Base-by-base conservation (phyloP, 148 eudicot species). In the Camellia lanceoleosa region DNA sequence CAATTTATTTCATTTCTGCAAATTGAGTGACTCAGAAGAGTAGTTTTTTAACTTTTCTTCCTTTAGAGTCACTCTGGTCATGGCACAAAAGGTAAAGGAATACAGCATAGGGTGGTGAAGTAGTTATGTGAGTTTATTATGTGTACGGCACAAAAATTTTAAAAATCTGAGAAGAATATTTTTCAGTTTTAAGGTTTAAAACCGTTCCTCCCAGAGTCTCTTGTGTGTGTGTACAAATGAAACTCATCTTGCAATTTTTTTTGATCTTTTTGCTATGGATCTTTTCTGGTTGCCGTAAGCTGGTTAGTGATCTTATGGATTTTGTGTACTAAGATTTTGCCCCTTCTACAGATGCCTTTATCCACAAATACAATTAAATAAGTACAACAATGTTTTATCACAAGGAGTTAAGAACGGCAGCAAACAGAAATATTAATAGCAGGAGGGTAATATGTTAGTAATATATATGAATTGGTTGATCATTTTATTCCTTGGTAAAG, bases 201-300 rank as follows among this genome's bases (percentile, higher is more conserved):
- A 47, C 52, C 56, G 41, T 47, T 47, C 51, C 73, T 69, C 73
- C 15, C 7, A 68, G 70, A 41, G 49, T 43, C 73, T 69, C 73
- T 5, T 14, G 72, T 44, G 23, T 15, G 38, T 70, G 74, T 47
- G 74, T 38, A n/a, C 55, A 2, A 46, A 49, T 70, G 56, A 19
- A 70, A 70, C 14, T 70, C 52, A 70, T 18, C 55, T 30, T 11
- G 30, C 44, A 47, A 44, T 30, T 6, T 69, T 9, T 70, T 46
- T 46, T 66, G 20, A 14, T 38, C 46, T 18, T 13, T 12, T 15
- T n/a, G 55, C 55, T 38, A 70, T 47, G 55, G 30, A 70, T 44
- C 46, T 70, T 46, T 9, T 9, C 7, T n/a, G 55, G 55, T n/a
- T 46, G 55, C 3, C 55, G 3, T 70, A 13, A 46, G 38, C 55